Evolutionary conservation across 331 rosid genomes (phyloP).

Genomic region (Malus hybrid): DNA sequence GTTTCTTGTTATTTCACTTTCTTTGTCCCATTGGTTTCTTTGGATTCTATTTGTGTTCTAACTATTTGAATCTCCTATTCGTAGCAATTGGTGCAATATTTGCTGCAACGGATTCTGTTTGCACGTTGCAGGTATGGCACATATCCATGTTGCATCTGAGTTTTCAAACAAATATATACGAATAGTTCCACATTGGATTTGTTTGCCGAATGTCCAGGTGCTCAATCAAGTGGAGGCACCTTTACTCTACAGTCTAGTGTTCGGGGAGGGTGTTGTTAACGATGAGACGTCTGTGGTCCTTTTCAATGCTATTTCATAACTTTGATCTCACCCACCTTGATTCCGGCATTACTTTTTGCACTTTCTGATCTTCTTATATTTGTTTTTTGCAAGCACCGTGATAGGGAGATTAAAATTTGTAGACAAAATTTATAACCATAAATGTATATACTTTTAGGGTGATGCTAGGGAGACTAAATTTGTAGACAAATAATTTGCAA

Average conservation of each 20-base stretch:
- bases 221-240: constrained; percentile 95
- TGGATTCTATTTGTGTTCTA: constrained; percentile 17
- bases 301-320: constrained; percentile 84
- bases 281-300: constrained; percentile 98
- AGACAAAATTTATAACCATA: too few species aligned
- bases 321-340: constrained; percentile 65
- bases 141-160: too few species aligned
- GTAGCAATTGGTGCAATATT: constrained; percentile 95
- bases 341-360: constrained; percentile 38
- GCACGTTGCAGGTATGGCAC: too few species aligned
- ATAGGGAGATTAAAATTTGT: constrained; percentile 31
- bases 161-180: neutral
- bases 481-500: too few species aligned
- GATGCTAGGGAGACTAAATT: too few species aligned
- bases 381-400: constrained; percentile 69
- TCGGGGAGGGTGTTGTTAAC: constrained; percentile 95
- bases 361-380: constrained; percentile 63
- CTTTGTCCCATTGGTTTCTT: neutral
- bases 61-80: constrained; percentile 3
- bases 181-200: constrained; percentile 14
- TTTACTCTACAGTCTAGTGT: constrained; percentile 89
- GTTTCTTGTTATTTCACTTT: constrained; percentile 51
- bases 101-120: constrained; percentile 35
- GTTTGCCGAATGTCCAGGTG: constrained; percentile 51
- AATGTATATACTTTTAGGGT: too few species aligned